These are phyloP conservation scores for Nematocida ironsii DNA, from an alignment of 371 early-diverging fungal species.

Conservation along the genomic window DNA sequence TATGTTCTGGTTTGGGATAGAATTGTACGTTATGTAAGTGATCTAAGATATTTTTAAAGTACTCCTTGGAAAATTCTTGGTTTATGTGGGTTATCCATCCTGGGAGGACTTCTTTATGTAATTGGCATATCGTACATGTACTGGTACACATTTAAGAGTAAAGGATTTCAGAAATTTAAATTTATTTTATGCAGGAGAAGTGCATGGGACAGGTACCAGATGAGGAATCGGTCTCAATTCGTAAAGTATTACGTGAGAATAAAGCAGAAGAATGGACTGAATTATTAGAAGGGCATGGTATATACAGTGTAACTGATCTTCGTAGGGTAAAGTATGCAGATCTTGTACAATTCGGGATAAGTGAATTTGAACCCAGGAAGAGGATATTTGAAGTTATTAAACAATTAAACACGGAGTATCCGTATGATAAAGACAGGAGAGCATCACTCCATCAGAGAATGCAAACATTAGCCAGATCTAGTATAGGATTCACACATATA, in stretches of 20 bases:
- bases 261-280: constrained; percentile 38
- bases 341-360: constrained; percentile 60
- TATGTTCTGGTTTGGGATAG: constrained; percentile 57
- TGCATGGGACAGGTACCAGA: background rate
- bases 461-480: background rate
- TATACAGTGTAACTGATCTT: constrained; percentile 15
- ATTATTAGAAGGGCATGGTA: constrained; percentile 39
- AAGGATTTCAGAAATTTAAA: constrained; percentile 3
- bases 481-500: background rate
- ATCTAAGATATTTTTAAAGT: constrained; percentile 57
- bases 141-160: background rate
- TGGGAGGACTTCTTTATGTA: background rate
- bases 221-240: constrained; percentile 2
- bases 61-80: constrained; percentile 64
- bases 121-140: constrained; percentile 23
- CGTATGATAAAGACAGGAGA: background rate
- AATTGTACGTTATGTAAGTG: constrained; percentile 57
- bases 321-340: constrained; percentile 58
- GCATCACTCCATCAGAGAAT: constrained; percentile 11
- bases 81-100: constrained; percentile 58
- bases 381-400: constrained; percentile 64
- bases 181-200: constrained; percentile 36
- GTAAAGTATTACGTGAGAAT: constrained; percentile 31
- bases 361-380: constrained; percentile 56
- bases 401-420: constrained; percentile 44